These are phyloP conservation scores for Larix kaempferi DNA, from an alignment of 75 land plant species.

Conservation along the genomic window DNA sequence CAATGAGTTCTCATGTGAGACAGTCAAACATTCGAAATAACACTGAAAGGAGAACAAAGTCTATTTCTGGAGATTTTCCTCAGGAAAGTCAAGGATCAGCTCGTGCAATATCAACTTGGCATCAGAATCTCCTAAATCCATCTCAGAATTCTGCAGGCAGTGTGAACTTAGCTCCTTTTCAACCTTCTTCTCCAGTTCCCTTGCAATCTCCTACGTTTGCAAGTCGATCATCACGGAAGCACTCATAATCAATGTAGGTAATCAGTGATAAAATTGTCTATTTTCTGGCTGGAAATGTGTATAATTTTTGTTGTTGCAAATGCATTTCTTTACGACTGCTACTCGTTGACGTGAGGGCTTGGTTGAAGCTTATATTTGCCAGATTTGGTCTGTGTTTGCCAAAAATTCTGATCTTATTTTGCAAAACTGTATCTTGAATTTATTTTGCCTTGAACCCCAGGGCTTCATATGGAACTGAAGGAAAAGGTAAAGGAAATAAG, in stretches of 20 bases:
- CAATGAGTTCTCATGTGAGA: constrained; percentile 4
- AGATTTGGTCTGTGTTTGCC: no score
- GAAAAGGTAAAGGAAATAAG: no score
- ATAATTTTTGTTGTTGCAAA: background rate
- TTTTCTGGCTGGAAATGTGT: background rate
- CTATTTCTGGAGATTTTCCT: constrained; percentile 11
- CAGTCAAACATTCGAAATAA: constrained; percentile 1
- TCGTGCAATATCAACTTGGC: constrained; percentile 8
- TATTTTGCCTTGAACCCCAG: no score
- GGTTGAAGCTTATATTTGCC: background rate
- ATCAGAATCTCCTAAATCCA: background rate
- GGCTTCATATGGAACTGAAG: no score
- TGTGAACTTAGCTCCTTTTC: constrained; percentile 9
- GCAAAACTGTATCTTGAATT: no score
- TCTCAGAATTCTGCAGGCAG: constrained; percentile 3
- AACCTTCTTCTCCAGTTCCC: background rate
- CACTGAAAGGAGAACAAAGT: constrained; percentile 9
- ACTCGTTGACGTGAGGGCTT: background rate
- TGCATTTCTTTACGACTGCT: background rate
- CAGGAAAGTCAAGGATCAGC: constrained; percentile 13
- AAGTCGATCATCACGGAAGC: constrained; percentile 5
- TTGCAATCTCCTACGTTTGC: constrained; percentile 7
- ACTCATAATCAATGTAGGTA: background rate
- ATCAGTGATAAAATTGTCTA: background rate
- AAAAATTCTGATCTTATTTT: no score